Evolutionary conservation across 306 rosid species (phyloP), one percentile per base, ranked within the genome.

Genomic region (Lathyrus oleraceus): DNA sequence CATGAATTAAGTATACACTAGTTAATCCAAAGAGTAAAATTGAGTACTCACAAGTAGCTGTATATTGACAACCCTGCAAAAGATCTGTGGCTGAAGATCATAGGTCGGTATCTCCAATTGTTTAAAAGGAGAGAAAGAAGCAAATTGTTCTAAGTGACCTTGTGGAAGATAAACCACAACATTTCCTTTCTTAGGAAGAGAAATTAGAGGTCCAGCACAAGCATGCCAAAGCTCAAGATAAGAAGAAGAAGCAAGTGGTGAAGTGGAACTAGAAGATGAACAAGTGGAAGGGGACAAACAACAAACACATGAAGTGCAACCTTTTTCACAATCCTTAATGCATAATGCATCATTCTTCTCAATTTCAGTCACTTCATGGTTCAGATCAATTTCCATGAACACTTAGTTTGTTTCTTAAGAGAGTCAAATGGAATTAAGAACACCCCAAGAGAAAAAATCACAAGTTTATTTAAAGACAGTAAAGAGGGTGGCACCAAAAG

Each of bases 151-250:
- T 47, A 89, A 84, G 81, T 94, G 99, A 20, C 99, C 99, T 72
- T 94, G 97, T 45, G 97, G 99, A 78, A 91, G 89, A 75, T 91
- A 94, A 65, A 94, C 91, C 43, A 94, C 91, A 75, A 76, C 92
- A 85, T 94, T 89, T 69, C 96, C 99, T 77, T 87, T 94, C 92
- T 86, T 91, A 32, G 97, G 96, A 4, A 94, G 94, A 25, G 96
- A 86, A 25, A 83, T 83, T 40, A 95, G 89, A 39, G 99, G 92
- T 9, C 99, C 99, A 82, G 99, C 95, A 81, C 97, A 95, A 70
- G 99, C 97, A 79, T 89, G 96, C 97, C 99, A 95, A 32, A 95
- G 95, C 70, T 95, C 97, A 76, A 95, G 70, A 81, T 91, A 94
- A 76, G 99, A 91, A 68, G 94, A 88, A 78, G 90, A 81, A 5